Conservation (phyloP, 1,284 basidiomycete species). For the Cryptococcus neoformans region DNA sequence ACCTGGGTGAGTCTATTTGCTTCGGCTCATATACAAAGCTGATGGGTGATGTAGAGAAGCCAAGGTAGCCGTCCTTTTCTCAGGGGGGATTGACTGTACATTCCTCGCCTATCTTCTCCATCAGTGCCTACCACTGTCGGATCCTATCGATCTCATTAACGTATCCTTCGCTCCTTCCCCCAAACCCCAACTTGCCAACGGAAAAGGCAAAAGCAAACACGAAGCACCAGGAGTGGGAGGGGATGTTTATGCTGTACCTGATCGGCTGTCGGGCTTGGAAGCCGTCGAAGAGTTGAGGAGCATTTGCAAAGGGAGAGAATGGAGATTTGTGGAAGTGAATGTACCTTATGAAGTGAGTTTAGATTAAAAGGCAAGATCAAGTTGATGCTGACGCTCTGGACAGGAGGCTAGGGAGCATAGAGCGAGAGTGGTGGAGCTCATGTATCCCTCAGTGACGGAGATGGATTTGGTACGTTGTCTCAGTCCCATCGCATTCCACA, state of each 20-base stretch:
- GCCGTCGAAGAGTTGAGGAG: slow-evolving; percentile 71
- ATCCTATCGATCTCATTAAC: slow-evolving; percentile 91
- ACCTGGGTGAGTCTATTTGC: slow-evolving; percentile 11
- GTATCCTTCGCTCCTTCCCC: slow-evolving; percentile 67
- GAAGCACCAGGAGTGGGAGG: neutral
- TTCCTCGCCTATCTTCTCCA: slow-evolving; percentile 77
- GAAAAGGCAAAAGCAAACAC: slow-evolving; percentile 5
- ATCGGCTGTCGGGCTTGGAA: slow-evolving; percentile 74
- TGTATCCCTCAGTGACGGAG: slow-evolving; percentile 77
- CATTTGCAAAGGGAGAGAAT: slow-evolving; percentile 69
- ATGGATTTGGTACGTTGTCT: slow-evolving; percentile 76
- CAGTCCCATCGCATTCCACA: neutral
- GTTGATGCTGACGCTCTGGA: neutral
- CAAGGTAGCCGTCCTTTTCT: slow-evolving; percentile 84
- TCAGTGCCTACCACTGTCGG: slow-evolving; percentile 64
- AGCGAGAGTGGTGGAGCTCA: slow-evolving; percentile 63
- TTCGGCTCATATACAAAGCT: neutral
- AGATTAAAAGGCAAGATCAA: neutral
- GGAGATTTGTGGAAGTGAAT: slow-evolving; percentile 91
- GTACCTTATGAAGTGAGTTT: slow-evolving; percentile 69
- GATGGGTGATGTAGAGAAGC: slow-evolving; percentile 42
- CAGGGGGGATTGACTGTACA: slow-evolving; percentile 93
- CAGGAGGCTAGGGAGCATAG: slow-evolving; percentile 66
- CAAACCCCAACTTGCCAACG: slow-evolving; percentile 5
- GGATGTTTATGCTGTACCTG: slow-evolving; percentile 64